A percentile compares a stretch with the other conserved stretches of the same genome.
These are phyloP conservation scores for Entomophthora muscae DNA, from an alignment of 371 early-diverging fungal genomes.

Conservation along the genomic window DNA sequence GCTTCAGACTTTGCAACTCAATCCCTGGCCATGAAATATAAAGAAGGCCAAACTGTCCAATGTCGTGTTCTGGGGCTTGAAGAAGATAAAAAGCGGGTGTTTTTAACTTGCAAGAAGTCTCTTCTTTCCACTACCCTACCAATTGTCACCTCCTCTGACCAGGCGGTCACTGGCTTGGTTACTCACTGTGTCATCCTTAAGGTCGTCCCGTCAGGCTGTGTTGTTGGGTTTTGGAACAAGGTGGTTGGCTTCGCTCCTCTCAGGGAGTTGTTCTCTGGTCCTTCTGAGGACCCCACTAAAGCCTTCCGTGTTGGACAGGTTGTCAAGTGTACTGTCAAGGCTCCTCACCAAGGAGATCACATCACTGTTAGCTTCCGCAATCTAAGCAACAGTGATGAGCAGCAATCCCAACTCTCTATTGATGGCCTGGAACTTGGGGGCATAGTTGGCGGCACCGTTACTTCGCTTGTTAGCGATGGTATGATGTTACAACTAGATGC, in stretches of 20 bases:
- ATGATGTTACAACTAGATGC: not conserved
- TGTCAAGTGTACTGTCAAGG: not conserved
- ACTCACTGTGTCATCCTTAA: too few relatives aligned
- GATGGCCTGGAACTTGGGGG: not conserved
- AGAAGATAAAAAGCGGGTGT: not conserved
- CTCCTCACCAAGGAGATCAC: not conserved
- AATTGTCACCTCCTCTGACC: too few relatives aligned
- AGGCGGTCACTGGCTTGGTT: too few relatives aligned
- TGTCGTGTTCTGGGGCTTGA: not conserved
- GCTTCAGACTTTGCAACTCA: not conserved
- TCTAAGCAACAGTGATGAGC: too few relatives aligned
- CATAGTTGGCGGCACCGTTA: not conserved
- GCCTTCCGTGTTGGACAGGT: not conserved
- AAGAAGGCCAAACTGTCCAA: not conserved
- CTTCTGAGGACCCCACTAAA: not conserved
- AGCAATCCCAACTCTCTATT: not conserved
- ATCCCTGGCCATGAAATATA: not conserved
- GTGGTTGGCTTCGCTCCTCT: not conserved
- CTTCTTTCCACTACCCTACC: not conserved
- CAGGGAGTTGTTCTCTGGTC: not conserved
- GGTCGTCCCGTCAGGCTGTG: not conserved
- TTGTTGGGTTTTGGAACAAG: not conserved
- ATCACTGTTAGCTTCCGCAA: not conserved
- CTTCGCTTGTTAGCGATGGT: not conserved
- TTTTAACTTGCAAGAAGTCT: not conserved